These are phyloP conservation scores for Sugiyamaella grinbergsii DNA, from an alignment of 1,139 yeast species.

Conservation along the genomic window DNA sequence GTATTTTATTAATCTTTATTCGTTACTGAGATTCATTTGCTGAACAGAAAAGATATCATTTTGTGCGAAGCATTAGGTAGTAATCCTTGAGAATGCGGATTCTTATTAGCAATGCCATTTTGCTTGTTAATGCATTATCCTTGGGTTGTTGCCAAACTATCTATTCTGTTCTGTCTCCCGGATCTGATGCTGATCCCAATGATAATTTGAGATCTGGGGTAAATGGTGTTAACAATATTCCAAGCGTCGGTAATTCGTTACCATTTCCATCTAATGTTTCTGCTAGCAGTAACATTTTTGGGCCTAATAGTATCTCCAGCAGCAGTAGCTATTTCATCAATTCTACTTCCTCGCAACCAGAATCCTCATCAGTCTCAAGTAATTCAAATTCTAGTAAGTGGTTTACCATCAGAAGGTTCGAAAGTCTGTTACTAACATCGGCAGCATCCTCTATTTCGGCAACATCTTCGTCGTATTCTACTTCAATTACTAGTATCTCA, in stretches of 20 bases:
- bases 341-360: too few species aligned
- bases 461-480: too few species aligned
- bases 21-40: too few species aligned
- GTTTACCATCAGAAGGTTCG: background rate
- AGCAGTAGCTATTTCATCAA: too few species aligned
- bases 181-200: background rate
- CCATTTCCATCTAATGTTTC: background rate
- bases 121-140: conserved; percentile 10
- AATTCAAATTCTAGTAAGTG: too few species aligned
- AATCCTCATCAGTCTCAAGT: too few species aligned
- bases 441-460: too few species aligned
- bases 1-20: too few species aligned
- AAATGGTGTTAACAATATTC: background rate
- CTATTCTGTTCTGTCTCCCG: conserved; percentile 1
- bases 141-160: conserved; percentile 9
- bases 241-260: background rate
- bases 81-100: conserved; percentile 9
- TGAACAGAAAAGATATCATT: too few species aligned
- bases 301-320: too few species aligned
- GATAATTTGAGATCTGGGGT: background rate
- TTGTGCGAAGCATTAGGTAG: background rate
- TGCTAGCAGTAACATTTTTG: too few species aligned
- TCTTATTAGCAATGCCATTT: conserved; percentile 9
- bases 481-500: too few species aligned
- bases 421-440: background rate